A percentile compares a stretch with the other conserved stretches of the same genome.
phyloP scores from a whole-genome alignment of 228 moss, liverwort and hornwort species.

The Sphagnum fallax region DNA sequence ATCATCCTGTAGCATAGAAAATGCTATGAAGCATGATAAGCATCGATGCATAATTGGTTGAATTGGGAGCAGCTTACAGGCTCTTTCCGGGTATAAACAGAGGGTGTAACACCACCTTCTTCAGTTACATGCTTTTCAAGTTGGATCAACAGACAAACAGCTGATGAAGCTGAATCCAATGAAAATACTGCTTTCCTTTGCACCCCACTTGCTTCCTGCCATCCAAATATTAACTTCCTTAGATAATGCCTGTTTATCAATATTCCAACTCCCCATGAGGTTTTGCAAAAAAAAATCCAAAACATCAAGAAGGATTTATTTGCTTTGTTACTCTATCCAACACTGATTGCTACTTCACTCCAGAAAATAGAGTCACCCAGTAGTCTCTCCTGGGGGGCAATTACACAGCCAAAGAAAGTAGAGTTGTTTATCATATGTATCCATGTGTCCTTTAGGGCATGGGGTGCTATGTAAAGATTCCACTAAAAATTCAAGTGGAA shows the following conservation, averaged over 20 bases:
- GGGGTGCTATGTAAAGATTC: too few relatives aligned
- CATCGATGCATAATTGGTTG: background rate
- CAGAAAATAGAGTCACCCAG: too few relatives aligned
- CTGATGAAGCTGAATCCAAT: conserved; percentile 75
- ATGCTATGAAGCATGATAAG: background rate
- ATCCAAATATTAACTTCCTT: background rate
- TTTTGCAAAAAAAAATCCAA: too few relatives aligned
- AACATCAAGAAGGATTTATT: too few relatives aligned
- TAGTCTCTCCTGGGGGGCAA: too few relatives aligned
- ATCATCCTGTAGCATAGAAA: too few relatives aligned
- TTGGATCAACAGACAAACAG: conserved; percentile 91
- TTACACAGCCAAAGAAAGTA: too few relatives aligned
- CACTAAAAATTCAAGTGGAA: too few relatives aligned
- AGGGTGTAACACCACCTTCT: conserved; percentile 98
- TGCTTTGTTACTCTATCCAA: too few relatives aligned
- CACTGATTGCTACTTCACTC: too few relatives aligned
- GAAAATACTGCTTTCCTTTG: conserved; percentile 81
- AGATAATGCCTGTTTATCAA: background rate
- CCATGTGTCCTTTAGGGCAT: too few relatives aligned
- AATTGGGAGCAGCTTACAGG: conserved; percentile 54
- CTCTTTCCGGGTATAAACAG: conserved; percentile 98
- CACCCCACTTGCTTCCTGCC: conserved; percentile 50
- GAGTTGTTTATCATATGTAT: too few relatives aligned
- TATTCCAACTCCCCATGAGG: background rate
- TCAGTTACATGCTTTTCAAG: conserved; percentile 99